Evolutionary conservation across 2,329 filamentous ascomycete genomes (phyloP).

Genomic region (Pestalotiopsis sp.): DNA sequence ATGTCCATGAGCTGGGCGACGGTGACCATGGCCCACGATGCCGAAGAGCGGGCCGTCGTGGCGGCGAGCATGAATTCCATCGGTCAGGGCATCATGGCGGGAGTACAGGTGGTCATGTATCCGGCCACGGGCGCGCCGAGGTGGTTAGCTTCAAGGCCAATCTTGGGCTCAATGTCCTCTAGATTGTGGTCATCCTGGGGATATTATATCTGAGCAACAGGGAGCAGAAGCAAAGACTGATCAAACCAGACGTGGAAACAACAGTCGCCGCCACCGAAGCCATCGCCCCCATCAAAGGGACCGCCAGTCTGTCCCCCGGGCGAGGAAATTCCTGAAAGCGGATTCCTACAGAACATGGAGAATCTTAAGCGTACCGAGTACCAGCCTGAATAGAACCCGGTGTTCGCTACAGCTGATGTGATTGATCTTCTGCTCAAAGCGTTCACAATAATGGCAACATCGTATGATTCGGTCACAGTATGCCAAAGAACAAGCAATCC

Average conservation of each 20-base stretch:
- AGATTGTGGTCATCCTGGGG: constrained; percentile 28
- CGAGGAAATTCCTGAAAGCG: too few species aligned
- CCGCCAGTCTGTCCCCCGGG: too few species aligned
- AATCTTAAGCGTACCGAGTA: too few species aligned
- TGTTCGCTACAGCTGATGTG: too few species aligned
- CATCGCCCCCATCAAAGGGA: too few species aligned
- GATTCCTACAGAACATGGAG: too few species aligned
- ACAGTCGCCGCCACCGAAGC: too few species aligned
- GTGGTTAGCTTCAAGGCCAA: constrained; percentile 34
- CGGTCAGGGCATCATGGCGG: constrained; percentile 40
- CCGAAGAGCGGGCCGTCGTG: constrained; percentile 40
- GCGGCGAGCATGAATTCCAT: constrained; percentile 44
- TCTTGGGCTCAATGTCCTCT: constrained; percentile 23
- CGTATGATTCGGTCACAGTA: too few species aligned
- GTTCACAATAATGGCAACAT: too few species aligned
- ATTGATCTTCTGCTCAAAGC: too few species aligned
- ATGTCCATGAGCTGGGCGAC: constrained; percentile 38
- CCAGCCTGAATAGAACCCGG: too few species aligned
- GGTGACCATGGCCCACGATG: constrained; percentile 35
- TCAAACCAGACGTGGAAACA: not conserved
- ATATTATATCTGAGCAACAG: constrained; percentile 21
- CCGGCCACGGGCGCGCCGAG: constrained; percentile 35
- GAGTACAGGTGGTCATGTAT: constrained; percentile 38
- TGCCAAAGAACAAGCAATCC: too few species aligned
- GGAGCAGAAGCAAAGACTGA: constrained; percentile 4